phyloP scores from a whole-genome alignment of 306 rosid species.

The Lathyrus aphaca region DNA sequence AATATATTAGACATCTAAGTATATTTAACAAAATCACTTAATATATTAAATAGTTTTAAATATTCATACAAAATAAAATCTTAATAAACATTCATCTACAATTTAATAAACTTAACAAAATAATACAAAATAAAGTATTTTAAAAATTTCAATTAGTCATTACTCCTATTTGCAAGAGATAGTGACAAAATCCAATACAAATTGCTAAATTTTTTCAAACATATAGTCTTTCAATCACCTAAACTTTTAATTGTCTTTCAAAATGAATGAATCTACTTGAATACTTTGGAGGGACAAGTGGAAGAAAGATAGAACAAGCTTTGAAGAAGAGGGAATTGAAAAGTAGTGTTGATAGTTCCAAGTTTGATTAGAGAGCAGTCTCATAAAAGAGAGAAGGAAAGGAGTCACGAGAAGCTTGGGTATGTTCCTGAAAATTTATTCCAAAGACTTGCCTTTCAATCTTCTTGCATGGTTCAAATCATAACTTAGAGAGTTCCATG shows the following conservation, averaged over 20 bases:
- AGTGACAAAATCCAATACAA: too few relatives aligned
- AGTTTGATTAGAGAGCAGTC: conserved; percentile 51
- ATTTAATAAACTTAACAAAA: too few relatives aligned
- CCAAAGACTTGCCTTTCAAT: conserved; percentile 47
- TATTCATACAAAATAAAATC: too few relatives aligned
- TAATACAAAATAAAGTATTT: too few relatives aligned
- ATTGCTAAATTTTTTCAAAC: too few relatives aligned
- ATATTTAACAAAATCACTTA: too few relatives aligned
- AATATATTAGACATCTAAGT: too few relatives aligned
- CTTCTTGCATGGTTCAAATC: conserved; percentile 46
- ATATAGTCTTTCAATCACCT: neutral
- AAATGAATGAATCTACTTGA: conserved; percentile 14
- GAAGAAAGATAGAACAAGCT: conserved; percentile 33
- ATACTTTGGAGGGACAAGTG: conserved; percentile 39
- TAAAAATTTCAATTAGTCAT: too few relatives aligned
- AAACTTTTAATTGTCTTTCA: neutral
- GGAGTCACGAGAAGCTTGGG: conserved; percentile 79
- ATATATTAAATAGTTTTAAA: too few relatives aligned
- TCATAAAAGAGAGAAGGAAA: conserved; percentile 46
- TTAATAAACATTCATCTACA: too few relatives aligned
- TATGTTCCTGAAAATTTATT: conserved; percentile 52
- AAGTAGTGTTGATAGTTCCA: conserved; percentile 46
- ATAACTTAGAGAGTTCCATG: conserved; percentile 33
- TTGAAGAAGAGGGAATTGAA: conserved; percentile 48
- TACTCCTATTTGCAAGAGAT: too few relatives aligned